A percentile compares a stretch with the other conserved stretches of the same genome.
Conservation (phyloP, 2,329 filamentous ascomycete genomes). For the Hirsutella minnesotensis region DNA sequence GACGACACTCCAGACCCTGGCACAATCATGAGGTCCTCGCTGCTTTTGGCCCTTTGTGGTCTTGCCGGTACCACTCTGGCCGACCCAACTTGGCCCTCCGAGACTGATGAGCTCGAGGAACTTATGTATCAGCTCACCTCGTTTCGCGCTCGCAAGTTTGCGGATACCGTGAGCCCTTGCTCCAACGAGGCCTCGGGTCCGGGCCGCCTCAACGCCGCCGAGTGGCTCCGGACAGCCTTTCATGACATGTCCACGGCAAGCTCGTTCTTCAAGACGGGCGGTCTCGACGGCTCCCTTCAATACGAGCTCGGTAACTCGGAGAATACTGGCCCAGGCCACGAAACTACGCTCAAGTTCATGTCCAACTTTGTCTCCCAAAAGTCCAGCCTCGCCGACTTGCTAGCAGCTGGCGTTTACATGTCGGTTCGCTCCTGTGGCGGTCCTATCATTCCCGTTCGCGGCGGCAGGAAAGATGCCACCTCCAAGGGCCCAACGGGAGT, state of each 20-base stretch:
- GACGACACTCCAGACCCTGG: neutral
- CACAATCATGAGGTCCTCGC: constrained; percentile 10
- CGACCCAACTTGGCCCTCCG: constrained; percentile 48
- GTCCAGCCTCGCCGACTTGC: constrained; percentile 43
- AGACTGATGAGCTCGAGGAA: constrained; percentile 50
- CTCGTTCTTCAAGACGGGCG: constrained; percentile 33
- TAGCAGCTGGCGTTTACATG: constrained; percentile 45
- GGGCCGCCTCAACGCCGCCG: constrained; percentile 46
- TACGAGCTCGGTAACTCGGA: constrained; percentile 45
- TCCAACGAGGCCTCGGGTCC: constrained; percentile 37
- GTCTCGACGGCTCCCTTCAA: constrained; percentile 47
- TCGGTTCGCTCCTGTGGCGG: constrained; percentile 48
- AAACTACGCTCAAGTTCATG: constrained; percentile 40
- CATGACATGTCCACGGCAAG: constrained; percentile 50
- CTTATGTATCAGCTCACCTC: constrained; percentile 48
- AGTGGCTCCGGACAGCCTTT: constrained; percentile 50
- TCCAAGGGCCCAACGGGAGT: constrained; percentile 34
- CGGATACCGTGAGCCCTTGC: constrained; percentile 45
- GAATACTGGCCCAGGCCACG: constrained; percentile 44
- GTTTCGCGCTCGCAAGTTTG: constrained; percentile 42
- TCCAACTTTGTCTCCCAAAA: constrained; percentile 38
- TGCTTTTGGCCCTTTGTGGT: constrained; percentile 23
- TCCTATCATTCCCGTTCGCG: constrained; percentile 38
- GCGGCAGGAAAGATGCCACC: constrained; percentile 43
- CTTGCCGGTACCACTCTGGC: constrained; percentile 23